These are phyloP conservation scores for Trypanosoma congolense DNA, from an alignment of 208 protist species.

Conservation along the genomic window DNA sequence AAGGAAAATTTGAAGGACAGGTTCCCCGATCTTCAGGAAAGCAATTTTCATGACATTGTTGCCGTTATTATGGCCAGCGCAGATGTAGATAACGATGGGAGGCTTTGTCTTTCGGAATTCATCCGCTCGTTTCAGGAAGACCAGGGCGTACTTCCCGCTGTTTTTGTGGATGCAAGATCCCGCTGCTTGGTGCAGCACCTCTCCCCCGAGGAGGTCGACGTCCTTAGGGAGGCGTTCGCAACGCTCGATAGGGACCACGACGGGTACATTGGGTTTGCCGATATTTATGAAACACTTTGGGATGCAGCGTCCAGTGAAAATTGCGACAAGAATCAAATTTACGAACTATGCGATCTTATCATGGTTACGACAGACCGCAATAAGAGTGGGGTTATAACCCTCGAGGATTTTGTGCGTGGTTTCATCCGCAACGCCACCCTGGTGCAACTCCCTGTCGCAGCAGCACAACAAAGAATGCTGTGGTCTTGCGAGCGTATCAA, in stretches of 20 bases:
- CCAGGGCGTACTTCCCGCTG: slow-evolving; percentile 78
- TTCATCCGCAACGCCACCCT: slow-evolving; percentile 58
- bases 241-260: slow-evolving; percentile 75
- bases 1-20: slow-evolving; percentile 35
- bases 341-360: slow-evolving; percentile 71
- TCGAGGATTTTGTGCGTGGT: slow-evolving; percentile 55
- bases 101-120: slow-evolving; percentile 75
- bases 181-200: slow-evolving; percentile 33
- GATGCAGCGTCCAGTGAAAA: slow-evolving; percentile 33
- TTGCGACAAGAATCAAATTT: slow-evolving; percentile 57
- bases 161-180: slow-evolving; percentile 41
- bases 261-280: slow-evolving; percentile 55
- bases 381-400: slow-evolving; percentile 37
- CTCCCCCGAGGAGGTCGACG: slow-evolving; percentile 51
- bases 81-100: slow-evolving; percentile 61
- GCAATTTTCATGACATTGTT: slow-evolving; percentile 69
- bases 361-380: slow-evolving; percentile 63
- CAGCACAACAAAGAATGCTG: slow-evolving; percentile 52
- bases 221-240: slow-evolving; percentile 63
- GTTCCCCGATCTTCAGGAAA: slow-evolving; percentile 62
- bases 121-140: slow-evolving; percentile 86
- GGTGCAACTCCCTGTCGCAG: slow-evolving; percentile 44
- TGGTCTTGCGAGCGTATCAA: slow-evolving; percentile 44
- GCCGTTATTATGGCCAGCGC: slow-evolving; percentile 69
- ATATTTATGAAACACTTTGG: slow-evolving; percentile 67